Evolutionary conservation across 805 yeast species (phyloP), one percentile per base, ranked within the genome.

Genomic region (Candida schatavii): DNA sequence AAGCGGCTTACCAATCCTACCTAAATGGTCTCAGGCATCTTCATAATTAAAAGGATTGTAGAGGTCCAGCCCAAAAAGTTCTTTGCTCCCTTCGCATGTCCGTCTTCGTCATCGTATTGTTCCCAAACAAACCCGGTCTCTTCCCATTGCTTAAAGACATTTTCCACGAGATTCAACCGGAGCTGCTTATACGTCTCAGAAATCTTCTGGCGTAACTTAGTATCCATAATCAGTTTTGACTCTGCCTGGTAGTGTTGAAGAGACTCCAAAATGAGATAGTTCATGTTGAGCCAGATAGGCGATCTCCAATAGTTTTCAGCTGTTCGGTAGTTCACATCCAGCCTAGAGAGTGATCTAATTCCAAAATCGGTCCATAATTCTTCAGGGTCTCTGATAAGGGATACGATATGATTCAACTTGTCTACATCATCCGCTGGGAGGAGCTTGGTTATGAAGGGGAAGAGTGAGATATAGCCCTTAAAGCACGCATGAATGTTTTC

Each of bases 221-320:
- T 55, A 1, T 72, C 61, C 42, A 62, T 53, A 29, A 46, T 42
- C 1, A 35, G n/a, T 4, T 59, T 65, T 2, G 73, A 54, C 5
- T 49, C 51, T 4, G 46, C 49, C 30, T 60, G 52, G 55, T 90
- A 91, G 57, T 79, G 65, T 25, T 68, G 60, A 46, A 93, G 67
- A 3, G 86, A 75, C 40, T 88, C 93, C 33, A 93, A 68, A 3
- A 83, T 70, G 61, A 93, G 66, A 56, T 88, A 91, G 66, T 93
- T 93, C 55, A 93, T 85, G 59, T 89, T 86, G 51, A 89, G 71
- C 98, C 98, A 93, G 21, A 93, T 74, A 15, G 95, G 88, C 1
- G 97, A 93, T 48, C 96, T 77, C 99, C 99, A 93, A 66, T 93
- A 93, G 62, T 91, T 83, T 56, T 93, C 99, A 5, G 75, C 91